Evolutionary conservation across 2,329 filamentous ascomycete species (phyloP), one percentile per base, ranked within the genome.

Genomic region (Tolypocladium endophyticum): DNA sequence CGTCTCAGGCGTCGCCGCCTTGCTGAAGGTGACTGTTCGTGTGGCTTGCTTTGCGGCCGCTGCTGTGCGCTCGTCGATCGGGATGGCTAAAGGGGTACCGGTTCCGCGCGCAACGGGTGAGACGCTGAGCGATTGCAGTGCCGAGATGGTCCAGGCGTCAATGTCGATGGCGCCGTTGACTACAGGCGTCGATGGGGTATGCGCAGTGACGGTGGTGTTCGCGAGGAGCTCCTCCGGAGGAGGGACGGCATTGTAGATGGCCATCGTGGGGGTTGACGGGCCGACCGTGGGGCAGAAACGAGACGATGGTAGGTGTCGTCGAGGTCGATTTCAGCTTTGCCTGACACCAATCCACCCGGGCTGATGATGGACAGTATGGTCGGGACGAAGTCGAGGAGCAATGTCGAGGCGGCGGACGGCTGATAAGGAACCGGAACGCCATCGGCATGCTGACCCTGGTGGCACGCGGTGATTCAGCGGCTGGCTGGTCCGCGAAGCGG

Each of bases 1-100:
- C 60, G 73, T 72, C 14, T 69, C 68, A 55, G 73, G 47, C 38
- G 59, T 68, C n/a, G 57, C 60, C 16, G 60, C 61, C 7, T 63
- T 60, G 7, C 62, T 59, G 30, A 67, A 64, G 20, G 60, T 57
- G 23, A 69, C 67, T 45, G 66, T 64, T 23, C 65, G 64, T 25
- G 61, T 47, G 23, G 55, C 12, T 35, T 60, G 60, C 23, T 50
- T 58, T 52, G 58, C 58, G 14, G 38, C 35, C n/a, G 58, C 41
- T 36, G 50, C 47, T 47, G 62, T 63, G 56, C 65, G 64, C 41
- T 85, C 83, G 71, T 95, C 89, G 58, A 96, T 83, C 2, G 90
- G 87, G 64, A 96, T 94, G 56, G 86, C 80, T 58, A 96, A 80
- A 5, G 86, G 80, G 35, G 82, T 80, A 54, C 84, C 82, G 3